These are phyloP conservation scores for Xerocomus spinulosus DNA, from an alignment of 768 basidiomycete species.

Conservation along the genomic window DNA sequence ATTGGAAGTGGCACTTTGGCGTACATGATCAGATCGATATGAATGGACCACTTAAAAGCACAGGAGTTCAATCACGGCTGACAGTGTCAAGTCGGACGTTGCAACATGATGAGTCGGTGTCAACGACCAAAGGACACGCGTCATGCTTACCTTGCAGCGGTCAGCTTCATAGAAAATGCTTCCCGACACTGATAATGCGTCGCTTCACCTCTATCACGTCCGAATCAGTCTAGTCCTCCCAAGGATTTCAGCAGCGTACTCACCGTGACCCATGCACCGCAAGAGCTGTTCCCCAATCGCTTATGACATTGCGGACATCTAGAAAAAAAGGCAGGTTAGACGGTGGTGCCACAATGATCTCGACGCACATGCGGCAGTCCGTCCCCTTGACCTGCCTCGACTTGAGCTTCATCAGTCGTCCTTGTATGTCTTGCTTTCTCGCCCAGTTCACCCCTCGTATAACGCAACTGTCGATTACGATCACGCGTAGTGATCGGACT, in stretches of 20 bases:
- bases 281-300: slow-evolving; percentile 82
- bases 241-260: slow-evolving; percentile 24
- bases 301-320: slow-evolving; percentile 98
- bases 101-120: no score
- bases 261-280: slow-evolving; percentile 88
- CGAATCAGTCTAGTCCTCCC: not conserved
- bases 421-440: slow-evolving; percentile 72
- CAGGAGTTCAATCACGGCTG: no score
- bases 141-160: slow-evolving; percentile 31
- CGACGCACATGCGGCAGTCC: slow-evolving; percentile 87
- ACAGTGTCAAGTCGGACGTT: no score
- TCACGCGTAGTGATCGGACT: slow-evolving; percentile 59
- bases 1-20: no score
- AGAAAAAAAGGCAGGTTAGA: no score
- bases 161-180: slow-evolving; percentile 58
- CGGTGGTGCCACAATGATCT: not conserved
- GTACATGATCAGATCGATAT: no score
- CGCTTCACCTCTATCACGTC: slow-evolving; percentile 77
- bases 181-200: slow-evolving; percentile 97
- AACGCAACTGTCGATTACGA: slow-evolving; percentile 65
- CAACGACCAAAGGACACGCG: no score
- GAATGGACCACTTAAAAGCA: no score
- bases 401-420: slow-evolving; percentile 71
- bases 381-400: slow-evolving; percentile 81
- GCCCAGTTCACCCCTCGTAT: slow-evolving; percentile 67